Conservation (phyloP, 2,329 filamentous ascomycete genomes). For the Fusarium newnesense region DNA sequence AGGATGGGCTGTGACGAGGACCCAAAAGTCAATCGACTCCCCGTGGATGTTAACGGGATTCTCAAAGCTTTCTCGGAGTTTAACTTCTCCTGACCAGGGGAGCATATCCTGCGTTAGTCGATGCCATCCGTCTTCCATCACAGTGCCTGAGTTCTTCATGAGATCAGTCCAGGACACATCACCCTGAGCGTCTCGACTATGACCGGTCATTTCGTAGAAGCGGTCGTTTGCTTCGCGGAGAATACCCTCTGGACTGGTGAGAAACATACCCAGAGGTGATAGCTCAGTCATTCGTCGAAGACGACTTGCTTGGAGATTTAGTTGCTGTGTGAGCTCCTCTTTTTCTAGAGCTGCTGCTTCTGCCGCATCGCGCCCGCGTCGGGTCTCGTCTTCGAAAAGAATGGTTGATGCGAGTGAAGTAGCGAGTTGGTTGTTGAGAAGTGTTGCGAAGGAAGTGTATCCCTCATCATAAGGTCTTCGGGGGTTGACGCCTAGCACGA, state of each 20-base stretch:
- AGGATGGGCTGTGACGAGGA: slow-evolving; percentile 51
- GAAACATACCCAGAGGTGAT: slow-evolving; percentile 52
- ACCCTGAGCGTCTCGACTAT: slow-evolving; percentile 49
- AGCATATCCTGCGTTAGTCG: slow-evolving; percentile 48
- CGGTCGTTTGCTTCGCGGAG: slow-evolving; percentile 57
- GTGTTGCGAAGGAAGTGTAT: slow-evolving; percentile 67
- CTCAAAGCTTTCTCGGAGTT: slow-evolving; percentile 48
- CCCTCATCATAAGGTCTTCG: slow-evolving; percentile 75
- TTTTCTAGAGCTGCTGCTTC: slow-evolving; percentile 50
- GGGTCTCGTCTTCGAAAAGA: slow-evolving; percentile 72
- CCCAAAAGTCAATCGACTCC: slow-evolving; percentile 56
- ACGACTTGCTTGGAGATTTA: slow-evolving; percentile 50
- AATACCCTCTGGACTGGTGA: slow-evolving; percentile 52
- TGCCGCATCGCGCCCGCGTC: slow-evolving; percentile 54
- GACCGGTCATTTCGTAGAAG: slow-evolving; percentile 60
- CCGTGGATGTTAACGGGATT: slow-evolving; percentile 33
- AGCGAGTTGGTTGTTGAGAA: slow-evolving; percentile 60
- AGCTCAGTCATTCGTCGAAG: slow-evolving; percentile 52
- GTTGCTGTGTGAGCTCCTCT: slow-evolving; percentile 48
- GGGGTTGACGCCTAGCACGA: slow-evolving; percentile 75
- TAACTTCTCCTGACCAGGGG: slow-evolving; percentile 54
- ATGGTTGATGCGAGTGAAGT: slow-evolving; percentile 73
- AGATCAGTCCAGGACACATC: slow-evolving; percentile 56
- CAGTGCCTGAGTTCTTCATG: slow-evolving; percentile 49
- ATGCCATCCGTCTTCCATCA: slow-evolving; percentile 52